Evolutionary conservation across 768 basidiomycete genomes (phyloP).

Genomic region (Tylopilus sp.): DNA sequence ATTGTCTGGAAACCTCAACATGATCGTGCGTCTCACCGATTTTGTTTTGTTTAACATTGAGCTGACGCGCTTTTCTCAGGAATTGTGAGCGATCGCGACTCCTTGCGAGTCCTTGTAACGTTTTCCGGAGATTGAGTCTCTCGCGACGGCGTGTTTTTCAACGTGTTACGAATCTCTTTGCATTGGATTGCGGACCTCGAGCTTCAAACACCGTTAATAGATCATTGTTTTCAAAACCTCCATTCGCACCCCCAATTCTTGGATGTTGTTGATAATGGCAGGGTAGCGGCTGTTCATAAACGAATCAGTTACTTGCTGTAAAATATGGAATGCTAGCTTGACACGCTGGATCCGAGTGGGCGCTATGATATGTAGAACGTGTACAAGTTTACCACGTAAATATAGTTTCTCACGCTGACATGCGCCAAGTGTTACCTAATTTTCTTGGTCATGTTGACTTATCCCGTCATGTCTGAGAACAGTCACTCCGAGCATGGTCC

Average conservation of each 20-base stretch:
- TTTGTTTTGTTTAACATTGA: not conserved
- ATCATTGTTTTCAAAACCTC: constrained; percentile 7
- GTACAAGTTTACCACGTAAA: too few species aligned
- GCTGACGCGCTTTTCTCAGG: constrained; percentile 20
- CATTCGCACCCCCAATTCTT: not conserved
- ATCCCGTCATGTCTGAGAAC: not conserved
- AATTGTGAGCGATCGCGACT: constrained; percentile 24
- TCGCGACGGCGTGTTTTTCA: constrained; percentile 6
- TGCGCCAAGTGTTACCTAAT: constrained; percentile 6
- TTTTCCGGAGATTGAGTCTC: constrained; percentile 4
- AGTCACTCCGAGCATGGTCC: not conserved
- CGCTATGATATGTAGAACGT: too few species aligned
- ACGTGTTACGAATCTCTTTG: constrained; percentile 1
- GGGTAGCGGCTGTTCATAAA: constrained; percentile 1
- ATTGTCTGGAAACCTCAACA: constrained; percentile 70
- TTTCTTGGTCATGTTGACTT: not conserved
- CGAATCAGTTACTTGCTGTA: not conserved
- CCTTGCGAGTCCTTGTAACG: not conserved
- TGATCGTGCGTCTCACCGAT: constrained; percentile 48
- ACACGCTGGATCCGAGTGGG: too few species aligned
- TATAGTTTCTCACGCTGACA: not conserved
- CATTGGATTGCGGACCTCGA: constrained; percentile 20
- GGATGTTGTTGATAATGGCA: not conserved
- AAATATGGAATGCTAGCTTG: too few species aligned
- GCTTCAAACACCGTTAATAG: constrained; percentile 9